Conservation (phyloP, 2,329 filamentous ascomycete species). For the Tolypocladium endophyticum region DNA sequence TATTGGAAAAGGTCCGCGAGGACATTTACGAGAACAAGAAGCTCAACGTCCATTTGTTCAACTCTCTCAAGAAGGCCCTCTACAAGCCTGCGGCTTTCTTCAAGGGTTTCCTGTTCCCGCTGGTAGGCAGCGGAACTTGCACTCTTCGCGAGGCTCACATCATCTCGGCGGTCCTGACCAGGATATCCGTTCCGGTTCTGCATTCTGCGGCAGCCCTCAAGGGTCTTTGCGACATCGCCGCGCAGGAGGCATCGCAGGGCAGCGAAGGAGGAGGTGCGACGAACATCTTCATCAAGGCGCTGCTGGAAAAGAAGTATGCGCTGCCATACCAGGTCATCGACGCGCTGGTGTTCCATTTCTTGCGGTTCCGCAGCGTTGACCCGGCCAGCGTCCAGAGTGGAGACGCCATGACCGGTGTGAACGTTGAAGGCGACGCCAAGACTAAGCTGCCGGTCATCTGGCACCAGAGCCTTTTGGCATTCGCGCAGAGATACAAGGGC, state of each 20-base stretch:
- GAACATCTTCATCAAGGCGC: slow-evolving; percentile 87
- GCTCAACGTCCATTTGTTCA: slow-evolving; percentile 91
- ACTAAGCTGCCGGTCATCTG: slow-evolving; percentile 80
- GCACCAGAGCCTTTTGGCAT: slow-evolving; percentile 88
- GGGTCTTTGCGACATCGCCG: slow-evolving; percentile 86
- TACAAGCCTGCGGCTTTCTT: slow-evolving; percentile 96
- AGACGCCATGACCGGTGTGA: slow-evolving; percentile 42
- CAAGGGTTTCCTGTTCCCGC: slow-evolving; percentile 88
- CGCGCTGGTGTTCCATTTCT: slow-evolving; percentile 89
- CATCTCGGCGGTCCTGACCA: slow-evolving; percentile 72
- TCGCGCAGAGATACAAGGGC: slow-evolving; percentile 89
- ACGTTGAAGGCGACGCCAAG: slow-evolving; percentile 36
- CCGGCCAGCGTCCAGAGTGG: slow-evolving; percentile 39
- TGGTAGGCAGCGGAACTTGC: slow-evolving; percentile 77
- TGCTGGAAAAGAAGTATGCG: slow-evolving; percentile 95
- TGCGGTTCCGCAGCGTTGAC: slow-evolving; percentile 71
- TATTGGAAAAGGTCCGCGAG: slow-evolving; percentile 83
- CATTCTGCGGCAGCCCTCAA: slow-evolving; percentile 90
- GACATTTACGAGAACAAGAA: slow-evolving; percentile 93
- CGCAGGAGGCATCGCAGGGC: slow-evolving; percentile 73
- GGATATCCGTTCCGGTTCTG: slow-evolving; percentile 79
- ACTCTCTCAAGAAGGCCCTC: slow-evolving; percentile 77
- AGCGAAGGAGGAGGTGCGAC: slow-evolving; percentile 83
- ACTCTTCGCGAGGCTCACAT: slow-evolving; percentile 89
- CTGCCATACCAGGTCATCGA: slow-evolving; percentile 92